Evolutionary conservation across 1,284 basidiomycete species (phyloP).

Genomic region (Malassezia restricta): DNA sequence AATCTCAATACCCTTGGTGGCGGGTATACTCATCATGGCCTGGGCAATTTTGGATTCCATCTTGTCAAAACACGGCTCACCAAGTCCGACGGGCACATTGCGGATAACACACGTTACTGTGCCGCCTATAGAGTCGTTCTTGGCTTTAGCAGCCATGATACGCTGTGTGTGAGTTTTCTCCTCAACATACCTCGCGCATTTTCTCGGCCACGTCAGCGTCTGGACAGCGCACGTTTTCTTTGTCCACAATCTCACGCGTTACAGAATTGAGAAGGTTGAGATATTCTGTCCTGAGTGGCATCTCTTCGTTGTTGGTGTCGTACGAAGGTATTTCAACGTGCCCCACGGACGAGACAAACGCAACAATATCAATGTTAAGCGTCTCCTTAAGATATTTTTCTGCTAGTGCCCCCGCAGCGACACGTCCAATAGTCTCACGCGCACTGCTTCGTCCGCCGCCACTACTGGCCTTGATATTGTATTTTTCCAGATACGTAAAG

Average conservation of each 20-base stretch:
- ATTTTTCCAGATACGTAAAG: constrained; percentile 96
- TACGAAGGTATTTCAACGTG: constrained; percentile 62
- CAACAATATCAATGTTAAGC: constrained; percentile 85
- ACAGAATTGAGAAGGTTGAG: constrained; percentile 65
- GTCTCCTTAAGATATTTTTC: constrained; percentile 84
- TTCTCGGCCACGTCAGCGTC: constrained; percentile 71
- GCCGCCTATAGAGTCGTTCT: constrained; percentile 87
- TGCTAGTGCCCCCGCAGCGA: constrained; percentile 94
- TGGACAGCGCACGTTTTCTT: constrained; percentile 77
- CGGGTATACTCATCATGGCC: constrained; percentile 96
- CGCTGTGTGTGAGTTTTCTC: constrained; percentile 56
- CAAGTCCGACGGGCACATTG: constrained; percentile 74
- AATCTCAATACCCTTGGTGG: constrained; percentile 96
- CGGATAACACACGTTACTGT: constrained; percentile 94
- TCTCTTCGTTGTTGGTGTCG: constrained; percentile 53
- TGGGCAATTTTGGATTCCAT: constrained; percentile 91
- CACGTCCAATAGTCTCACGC: constrained; percentile 91
- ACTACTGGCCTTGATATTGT: constrained; percentile 89
- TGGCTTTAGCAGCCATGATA: constrained; percentile 82
- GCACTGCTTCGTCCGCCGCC: constrained; percentile 90
- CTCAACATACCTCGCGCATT: constrained; percentile 55
- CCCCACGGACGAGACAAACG: constrained; percentile 91
- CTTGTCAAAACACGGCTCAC: constrained; percentile 97
- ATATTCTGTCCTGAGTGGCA: constrained; percentile 73
- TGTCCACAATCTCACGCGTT: constrained; percentile 77